Percentiles rank a stretch among this genome's conserved stretches.
Conservation (phyloP, 2,329 filamentous ascomycete species). For the Ophiostoma ulmi region DNA sequence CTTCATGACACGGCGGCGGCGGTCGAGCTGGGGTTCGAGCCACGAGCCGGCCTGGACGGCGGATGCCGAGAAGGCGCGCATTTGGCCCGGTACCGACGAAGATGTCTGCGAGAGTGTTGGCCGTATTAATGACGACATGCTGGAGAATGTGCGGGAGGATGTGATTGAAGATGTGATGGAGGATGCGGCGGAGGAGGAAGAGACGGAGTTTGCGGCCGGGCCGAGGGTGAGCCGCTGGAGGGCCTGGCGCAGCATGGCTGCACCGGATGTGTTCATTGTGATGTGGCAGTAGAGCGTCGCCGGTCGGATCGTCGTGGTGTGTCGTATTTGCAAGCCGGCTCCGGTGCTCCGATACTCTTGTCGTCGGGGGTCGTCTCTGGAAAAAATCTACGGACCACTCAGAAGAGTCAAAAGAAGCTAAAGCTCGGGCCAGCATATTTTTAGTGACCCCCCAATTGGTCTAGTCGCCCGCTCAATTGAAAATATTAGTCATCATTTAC, state of each 20-base stretch:
- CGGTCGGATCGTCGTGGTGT: background rate
- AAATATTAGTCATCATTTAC: background rate
- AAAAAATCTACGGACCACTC: constrained; percentile 11
- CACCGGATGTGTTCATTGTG: constrained; percentile 33
- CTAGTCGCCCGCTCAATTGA: background rate
- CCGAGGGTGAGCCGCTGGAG: constrained; percentile 45
- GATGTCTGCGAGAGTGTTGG: constrained; percentile 18
- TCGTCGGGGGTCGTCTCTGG: background rate
- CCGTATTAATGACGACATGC: constrained; percentile 14
- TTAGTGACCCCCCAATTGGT: background rate
- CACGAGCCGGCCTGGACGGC: constrained; percentile 60
- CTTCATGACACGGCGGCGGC: constrained; percentile 86
- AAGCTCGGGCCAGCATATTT: background rate
- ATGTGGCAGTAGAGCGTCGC: background rate
- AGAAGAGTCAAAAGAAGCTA: background rate
- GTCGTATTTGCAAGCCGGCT: background rate
- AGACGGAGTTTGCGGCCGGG: constrained; percentile 22
- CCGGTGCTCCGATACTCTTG: constrained; percentile 1
- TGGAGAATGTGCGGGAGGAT: constrained; percentile 20
- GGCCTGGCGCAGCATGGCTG: constrained; percentile 43
- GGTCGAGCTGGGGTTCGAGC: constrained; percentile 71
- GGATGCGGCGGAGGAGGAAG: background rate
- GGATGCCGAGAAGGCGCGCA: constrained; percentile 70
- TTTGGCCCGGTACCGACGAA: constrained; percentile 32
- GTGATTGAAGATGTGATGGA: background rate